Conservation (phyloP, 768 basidiomycete genomes). For the Amanita fuliginea region DNA sequence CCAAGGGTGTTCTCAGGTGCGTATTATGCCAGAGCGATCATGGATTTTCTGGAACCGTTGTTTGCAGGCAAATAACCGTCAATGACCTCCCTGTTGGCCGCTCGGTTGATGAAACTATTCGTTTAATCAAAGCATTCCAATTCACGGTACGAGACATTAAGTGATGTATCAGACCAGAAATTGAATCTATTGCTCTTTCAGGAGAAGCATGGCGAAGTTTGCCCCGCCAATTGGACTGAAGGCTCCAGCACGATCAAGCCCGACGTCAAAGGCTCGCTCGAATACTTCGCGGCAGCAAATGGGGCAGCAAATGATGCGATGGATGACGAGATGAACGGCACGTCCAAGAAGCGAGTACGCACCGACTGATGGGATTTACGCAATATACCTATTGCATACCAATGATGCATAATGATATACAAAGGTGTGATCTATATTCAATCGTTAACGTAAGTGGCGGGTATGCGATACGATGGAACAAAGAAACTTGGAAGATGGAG, state of each 20-base stretch:
- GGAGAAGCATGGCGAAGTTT: constrained; percentile 89
- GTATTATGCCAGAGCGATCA: constrained; percentile 7
- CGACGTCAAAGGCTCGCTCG: constrained; percentile 59
- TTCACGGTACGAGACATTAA: constrained; percentile 46
- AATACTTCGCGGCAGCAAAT: constrained; percentile 48
- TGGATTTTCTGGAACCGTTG: not conserved
- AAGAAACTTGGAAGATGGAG: not conserved
- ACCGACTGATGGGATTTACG: constrained; percentile 23
- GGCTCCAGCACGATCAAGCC: constrained; percentile 76
- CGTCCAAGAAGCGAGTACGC: constrained; percentile 48
- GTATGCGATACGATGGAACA: not conserved
- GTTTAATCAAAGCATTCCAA: constrained; percentile 91
- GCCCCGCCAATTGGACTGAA: constrained; percentile 85
- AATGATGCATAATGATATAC: not conserved
- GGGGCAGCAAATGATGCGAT: constrained; percentile 7
- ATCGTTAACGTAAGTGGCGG: no score
- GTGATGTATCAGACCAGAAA: not conserved
- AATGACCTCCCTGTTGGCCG: constrained; percentile 95
- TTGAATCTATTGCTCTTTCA: constrained; percentile 15
- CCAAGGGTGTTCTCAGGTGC: constrained; percentile 64
- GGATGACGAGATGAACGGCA: constrained; percentile 10
- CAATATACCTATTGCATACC: not conserved
- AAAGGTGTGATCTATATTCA: no score
- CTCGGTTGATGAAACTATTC: constrained; percentile 86
- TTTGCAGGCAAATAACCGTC: constrained; percentile 66